These are phyloP conservation scores for Phytophthora podocarpi DNA, from an alignment of 352 stramenopile genomes.

Conservation along the genomic window DNA sequence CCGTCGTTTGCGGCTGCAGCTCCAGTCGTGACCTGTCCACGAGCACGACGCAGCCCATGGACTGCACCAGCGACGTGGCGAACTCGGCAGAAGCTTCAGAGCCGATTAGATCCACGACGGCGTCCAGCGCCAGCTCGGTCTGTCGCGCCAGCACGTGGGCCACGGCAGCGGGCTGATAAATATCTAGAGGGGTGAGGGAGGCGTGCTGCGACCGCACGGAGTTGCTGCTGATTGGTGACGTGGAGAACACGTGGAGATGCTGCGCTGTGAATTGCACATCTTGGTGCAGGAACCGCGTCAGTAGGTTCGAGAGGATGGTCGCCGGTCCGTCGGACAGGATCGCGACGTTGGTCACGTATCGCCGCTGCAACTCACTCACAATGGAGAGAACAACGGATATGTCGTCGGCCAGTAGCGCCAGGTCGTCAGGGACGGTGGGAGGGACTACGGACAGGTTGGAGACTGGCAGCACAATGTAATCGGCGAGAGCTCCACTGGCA, in stretches of 20 bases:
- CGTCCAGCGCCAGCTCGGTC: constrained; percentile 40
- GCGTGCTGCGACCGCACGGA: constrained; percentile 25
- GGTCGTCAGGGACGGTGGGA: constrained; percentile 37
- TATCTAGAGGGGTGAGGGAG: constrained; percentile 38
- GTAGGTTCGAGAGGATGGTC: constrained; percentile 34
- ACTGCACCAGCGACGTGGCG: constrained; percentile 44
- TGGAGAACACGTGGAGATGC: constrained; percentile 41
- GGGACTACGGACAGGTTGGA: constrained; percentile 41
- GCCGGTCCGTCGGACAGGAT: constrained; percentile 28
- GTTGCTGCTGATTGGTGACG: constrained; percentile 9
- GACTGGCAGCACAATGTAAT: constrained; percentile 50
- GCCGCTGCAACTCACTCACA: constrained; percentile 29
- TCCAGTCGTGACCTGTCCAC: constrained; percentile 44
- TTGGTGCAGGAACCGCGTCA: constrained; percentile 40
- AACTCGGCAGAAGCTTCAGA: constrained; percentile 47
- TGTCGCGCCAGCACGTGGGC: constrained; percentile 26
- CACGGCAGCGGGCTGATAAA: constrained; percentile 35
- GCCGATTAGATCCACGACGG: constrained; percentile 60
- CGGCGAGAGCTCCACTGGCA: constrained; percentile 36
- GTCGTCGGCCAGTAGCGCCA: constrained; percentile 51
- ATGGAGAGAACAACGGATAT: constrained; percentile 44
- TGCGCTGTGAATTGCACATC: constrained; percentile 15
- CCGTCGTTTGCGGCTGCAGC: constrained; percentile 22
- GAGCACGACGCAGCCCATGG: constrained; percentile 53
- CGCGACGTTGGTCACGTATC: constrained; percentile 31